phyloP scores from a whole-genome alignment of 768 basidiomycete genomes.

The Podaxis rugospora region DNA sequence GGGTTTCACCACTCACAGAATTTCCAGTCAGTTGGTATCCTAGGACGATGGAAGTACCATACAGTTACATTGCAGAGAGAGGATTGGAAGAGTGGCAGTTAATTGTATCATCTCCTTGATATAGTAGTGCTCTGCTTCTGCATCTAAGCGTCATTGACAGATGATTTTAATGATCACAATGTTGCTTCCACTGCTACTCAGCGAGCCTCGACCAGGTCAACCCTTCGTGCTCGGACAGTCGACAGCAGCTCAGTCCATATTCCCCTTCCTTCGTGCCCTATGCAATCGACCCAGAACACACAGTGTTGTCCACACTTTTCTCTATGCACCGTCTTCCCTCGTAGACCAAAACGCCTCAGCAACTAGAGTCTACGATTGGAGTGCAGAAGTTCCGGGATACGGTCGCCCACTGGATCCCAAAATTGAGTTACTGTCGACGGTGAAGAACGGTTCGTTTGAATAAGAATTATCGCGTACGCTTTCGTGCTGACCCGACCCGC shows the following conservation, averaged over 20 bases:
- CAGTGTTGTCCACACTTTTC: slow-evolving; percentile 35
- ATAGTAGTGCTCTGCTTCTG: background rate
- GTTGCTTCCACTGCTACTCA: slow-evolving; percentile 12
- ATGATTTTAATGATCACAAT: background rate
- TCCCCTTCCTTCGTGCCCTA: slow-evolving; percentile 50
- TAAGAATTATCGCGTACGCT: background rate
- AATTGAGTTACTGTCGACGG: slow-evolving; percentile 33
- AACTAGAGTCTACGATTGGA: slow-evolving; percentile 45
- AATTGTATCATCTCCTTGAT: slow-evolving; percentile 5
- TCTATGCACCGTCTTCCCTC: slow-evolving; percentile 48
- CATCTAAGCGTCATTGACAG: background rate
- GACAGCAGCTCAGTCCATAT: slow-evolving; percentile 49
- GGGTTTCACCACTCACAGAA: slow-evolving; percentile 48
- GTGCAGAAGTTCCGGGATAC: slow-evolving; percentile 51
- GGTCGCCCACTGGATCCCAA: slow-evolving; percentile 20
- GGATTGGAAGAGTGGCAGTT: slow-evolving; percentile 36
- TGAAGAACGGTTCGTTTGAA: slow-evolving; percentile 34
- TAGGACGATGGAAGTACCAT: slow-evolving; percentile 43
- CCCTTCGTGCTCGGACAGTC: slow-evolving; percentile 57
- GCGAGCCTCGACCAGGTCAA: slow-evolving; percentile 18
- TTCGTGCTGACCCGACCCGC: background rate
- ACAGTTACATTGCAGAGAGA: slow-evolving; percentile 33
- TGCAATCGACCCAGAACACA: slow-evolving; percentile 14
- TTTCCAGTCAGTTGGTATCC: slow-evolving; percentile 44
- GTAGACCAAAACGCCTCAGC: slow-evolving; percentile 21